These are phyloP conservation scores for Pythium myriotylum DNA, from an alignment of 352 stramenopile species.

Conservation along the genomic window DNA sequence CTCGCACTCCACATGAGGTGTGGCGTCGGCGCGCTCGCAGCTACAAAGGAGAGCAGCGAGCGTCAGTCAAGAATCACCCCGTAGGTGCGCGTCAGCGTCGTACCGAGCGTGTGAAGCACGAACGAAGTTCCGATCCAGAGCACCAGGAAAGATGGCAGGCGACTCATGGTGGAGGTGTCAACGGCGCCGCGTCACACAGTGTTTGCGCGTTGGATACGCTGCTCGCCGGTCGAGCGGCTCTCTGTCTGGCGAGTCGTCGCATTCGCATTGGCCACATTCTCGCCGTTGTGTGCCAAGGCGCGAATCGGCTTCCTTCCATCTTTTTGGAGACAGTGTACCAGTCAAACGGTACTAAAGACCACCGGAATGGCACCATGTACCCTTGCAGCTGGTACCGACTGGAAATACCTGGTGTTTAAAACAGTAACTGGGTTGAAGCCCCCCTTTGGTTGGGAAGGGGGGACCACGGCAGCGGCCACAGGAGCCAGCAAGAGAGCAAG, in stretches of 20 bases:
- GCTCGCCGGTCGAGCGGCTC: background rate
- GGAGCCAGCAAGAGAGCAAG: constrained; percentile 3
- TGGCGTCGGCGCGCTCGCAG: constrained; percentile 22
- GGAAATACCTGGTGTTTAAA: constrained; percentile 21
- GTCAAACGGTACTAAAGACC: background rate
- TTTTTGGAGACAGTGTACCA: background rate
- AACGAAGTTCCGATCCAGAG: background rate
- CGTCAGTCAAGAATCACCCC: background rate
- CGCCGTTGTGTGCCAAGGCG: background rate
- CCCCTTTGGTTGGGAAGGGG: constrained; percentile 25
- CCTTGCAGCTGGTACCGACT: constrained; percentile 1
- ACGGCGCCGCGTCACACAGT: background rate
- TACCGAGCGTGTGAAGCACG: constrained; percentile 3
- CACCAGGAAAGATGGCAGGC: background rate
- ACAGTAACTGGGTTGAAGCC: constrained; percentile 28
- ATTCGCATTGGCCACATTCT: background rate
- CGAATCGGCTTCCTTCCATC: constrained; percentile 5
- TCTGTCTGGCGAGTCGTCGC: background rate
- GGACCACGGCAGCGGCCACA: constrained; percentile 12
- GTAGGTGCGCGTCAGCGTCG: no score
- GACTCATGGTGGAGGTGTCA: background rate
- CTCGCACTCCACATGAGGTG: constrained; percentile 74
- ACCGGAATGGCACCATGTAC: constrained; percentile 5
- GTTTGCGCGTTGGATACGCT: constrained; percentile 4
- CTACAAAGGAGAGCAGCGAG: background rate